Conservation (phyloP, 2,329 filamentous ascomycete species). For the Davidsoniella virescens region DNA sequence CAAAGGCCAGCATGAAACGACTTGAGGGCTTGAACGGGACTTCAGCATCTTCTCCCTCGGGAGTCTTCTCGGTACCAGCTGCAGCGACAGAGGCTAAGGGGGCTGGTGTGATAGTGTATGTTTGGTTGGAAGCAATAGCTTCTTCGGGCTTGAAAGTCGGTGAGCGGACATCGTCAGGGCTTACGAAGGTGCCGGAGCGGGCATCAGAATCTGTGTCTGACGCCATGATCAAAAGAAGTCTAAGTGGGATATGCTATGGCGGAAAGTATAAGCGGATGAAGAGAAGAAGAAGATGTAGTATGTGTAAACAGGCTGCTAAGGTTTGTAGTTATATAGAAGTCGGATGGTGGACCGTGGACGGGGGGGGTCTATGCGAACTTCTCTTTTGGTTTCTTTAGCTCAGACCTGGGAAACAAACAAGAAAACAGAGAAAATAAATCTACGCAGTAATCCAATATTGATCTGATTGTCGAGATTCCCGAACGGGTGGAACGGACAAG, state of each 20-base stretch:
- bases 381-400: too few species aligned
- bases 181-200: neutral
- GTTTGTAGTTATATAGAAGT: too few species aligned
- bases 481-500: neutral
- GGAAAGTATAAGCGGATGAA: neutral
- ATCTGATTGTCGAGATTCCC: too few species aligned
- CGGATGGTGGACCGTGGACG: too few species aligned
- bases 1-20: conserved; percentile 31
- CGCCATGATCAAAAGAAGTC: neutral
- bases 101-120: neutral
- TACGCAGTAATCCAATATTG: too few species aligned
- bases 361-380: too few species aligned
- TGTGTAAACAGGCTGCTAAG: too few species aligned
- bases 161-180: neutral
- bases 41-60: neutral
- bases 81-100: too few species aligned
- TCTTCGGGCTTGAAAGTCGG: neutral
- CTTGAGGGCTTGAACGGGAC: conserved; percentile 20
- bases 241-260: too few species aligned
- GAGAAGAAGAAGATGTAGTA: neutral
- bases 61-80: too few species aligned
- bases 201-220: neutral
- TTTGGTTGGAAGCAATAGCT: neutral
- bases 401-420: too few species aligned
- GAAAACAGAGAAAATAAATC: too few species aligned